Conservation (phyloP, 805 yeast genomes). For the Komagataella pseudopastoris region DNA sequence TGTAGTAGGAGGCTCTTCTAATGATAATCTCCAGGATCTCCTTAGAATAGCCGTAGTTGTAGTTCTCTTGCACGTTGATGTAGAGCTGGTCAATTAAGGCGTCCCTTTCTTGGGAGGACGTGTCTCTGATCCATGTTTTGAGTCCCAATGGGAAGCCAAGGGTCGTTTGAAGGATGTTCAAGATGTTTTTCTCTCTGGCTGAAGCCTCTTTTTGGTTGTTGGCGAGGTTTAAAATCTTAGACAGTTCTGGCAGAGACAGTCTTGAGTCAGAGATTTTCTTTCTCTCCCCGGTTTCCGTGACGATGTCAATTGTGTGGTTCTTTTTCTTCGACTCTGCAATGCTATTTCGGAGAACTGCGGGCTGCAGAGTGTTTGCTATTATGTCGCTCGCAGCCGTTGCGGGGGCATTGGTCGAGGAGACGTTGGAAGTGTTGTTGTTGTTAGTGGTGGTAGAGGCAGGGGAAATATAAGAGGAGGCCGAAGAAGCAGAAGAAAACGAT, state of each 20-base stretch:
- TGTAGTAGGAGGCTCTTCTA: conserved; percentile 67
- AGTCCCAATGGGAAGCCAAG: conserved; percentile 65
- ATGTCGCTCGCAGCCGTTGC: not conserved
- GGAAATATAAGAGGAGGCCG: not conserved
- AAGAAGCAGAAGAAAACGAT: not conserved
- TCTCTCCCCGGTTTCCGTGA: not conserved
- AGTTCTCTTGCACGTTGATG: conserved; percentile 29
- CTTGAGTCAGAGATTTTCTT: conserved; percentile 32
- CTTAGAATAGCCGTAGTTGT: conserved; percentile 36
- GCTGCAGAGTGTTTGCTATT: not conserved
- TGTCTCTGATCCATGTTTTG: conserved; percentile 78
- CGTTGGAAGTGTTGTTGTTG: not conserved
- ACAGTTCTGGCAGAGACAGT: conserved; percentile 41
- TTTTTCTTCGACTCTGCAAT: not conserved
- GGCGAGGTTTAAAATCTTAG: conserved; percentile 34
- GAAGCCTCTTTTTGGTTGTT: conserved; percentile 40
- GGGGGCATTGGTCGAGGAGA: not conserved
- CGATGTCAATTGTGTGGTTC: not conserved
- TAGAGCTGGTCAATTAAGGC: conserved; percentile 34
- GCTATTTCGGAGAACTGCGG: not conserved
- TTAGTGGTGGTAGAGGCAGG: not conserved
- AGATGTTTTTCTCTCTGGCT: conserved; percentile 36
- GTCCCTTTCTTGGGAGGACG: conserved; percentile 37
- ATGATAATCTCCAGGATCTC: conserved; percentile 56
- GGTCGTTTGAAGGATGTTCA: conserved; percentile 37